Base-by-base conservation (phyloP, 2,329 filamentous ascomycete genomes). In the Sarocladium oryzae region DNA sequence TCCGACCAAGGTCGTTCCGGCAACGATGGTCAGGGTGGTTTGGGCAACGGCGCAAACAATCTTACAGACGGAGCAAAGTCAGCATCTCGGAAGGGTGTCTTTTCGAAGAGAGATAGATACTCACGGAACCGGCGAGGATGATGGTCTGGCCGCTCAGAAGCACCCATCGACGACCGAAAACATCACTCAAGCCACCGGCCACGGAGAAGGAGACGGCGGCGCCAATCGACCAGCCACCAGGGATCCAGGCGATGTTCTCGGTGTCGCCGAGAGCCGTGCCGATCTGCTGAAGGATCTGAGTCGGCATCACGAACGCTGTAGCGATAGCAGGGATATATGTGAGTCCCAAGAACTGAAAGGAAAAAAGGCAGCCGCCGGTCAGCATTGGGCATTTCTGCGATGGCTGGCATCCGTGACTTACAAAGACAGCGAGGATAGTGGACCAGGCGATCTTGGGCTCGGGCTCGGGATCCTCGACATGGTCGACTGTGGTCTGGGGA, bases 261-360 rank as follows among this genome's bases (percentile, higher is more conserved):
- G 43, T 48, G n/a, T 48, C 43, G 16, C 43, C 43, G 3, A 48
- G 15, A 21, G 43, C 43, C 43, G 16, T 11, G 16, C 43, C 43
- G 21, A 48, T 48, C 16, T 48, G 43, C 43, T 48, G 43, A 32
- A 48, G 43, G 43, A 48, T 48, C 28, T 48, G 43, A 18, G 43
- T 48, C 4, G 43, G 43, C 43, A 48, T 48, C 4, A 48, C 28
- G 33, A 48, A 48, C 6, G 15, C 43, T 16, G 43, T 48, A 15
- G 43, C 24, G n/a, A 48, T 48, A 5, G 43, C 43, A 33, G 43
- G 43, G 3, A 33, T 26, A 33, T 48, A 48, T 21, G 43, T 48
- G 3, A 48, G 26, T 20, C 43, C 43, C 43, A 48, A 11, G 16
- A 48, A 48, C 43, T 48, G 16, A 24, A 26, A 9, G 4, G 16